These are phyloP conservation scores for Backusella luteola DNA, from an alignment of 192 early-diverging fungal genomes.

Conservation along the genomic window DNA sequence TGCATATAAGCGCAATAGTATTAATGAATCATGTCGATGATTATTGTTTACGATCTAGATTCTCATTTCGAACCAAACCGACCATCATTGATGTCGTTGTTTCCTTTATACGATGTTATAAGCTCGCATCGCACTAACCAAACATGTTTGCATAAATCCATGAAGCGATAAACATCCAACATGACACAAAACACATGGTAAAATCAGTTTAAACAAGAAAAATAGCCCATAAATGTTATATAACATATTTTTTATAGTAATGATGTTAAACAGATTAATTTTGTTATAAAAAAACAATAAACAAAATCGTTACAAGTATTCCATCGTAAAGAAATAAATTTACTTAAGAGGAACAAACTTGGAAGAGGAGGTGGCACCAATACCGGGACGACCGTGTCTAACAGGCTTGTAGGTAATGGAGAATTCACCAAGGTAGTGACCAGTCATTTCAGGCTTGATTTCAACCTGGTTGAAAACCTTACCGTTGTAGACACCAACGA, in stretches of 20 bases:
- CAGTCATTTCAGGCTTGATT: slow-evolving; percentile 66
- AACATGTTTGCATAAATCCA: too few relatives aligned
- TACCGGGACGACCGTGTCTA: slow-evolving; percentile 99
- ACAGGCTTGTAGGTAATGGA: slow-evolving; percentile 97
- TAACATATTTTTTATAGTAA: not conserved
- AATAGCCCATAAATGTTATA: not conserved
- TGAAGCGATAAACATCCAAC: not conserved
- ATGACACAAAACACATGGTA: not conserved
- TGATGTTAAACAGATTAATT: not conserved
- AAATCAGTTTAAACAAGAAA: not conserved
- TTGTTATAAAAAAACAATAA: not conserved
- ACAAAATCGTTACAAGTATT: not conserved
- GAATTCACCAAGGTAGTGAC: slow-evolving; percentile 36
- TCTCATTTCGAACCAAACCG: too few relatives aligned
- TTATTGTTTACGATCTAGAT: too few relatives aligned
- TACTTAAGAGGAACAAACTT: slow-evolving; percentile 91
- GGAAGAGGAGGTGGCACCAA: slow-evolving; percentile 97
- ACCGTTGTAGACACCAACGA: slow-evolving; percentile 97
- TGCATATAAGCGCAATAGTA: too few relatives aligned
- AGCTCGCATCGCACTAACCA: not conserved
- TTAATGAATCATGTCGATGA: too few relatives aligned
- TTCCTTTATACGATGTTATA: too few relatives aligned
- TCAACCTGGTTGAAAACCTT: slow-evolving; percentile 99
- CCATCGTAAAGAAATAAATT: slow-evolving; percentile 24
- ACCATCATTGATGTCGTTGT: too few relatives aligned